Conservation (phyloP, 768 basidiomycete genomes). For the Panellus pusillus region DNA sequence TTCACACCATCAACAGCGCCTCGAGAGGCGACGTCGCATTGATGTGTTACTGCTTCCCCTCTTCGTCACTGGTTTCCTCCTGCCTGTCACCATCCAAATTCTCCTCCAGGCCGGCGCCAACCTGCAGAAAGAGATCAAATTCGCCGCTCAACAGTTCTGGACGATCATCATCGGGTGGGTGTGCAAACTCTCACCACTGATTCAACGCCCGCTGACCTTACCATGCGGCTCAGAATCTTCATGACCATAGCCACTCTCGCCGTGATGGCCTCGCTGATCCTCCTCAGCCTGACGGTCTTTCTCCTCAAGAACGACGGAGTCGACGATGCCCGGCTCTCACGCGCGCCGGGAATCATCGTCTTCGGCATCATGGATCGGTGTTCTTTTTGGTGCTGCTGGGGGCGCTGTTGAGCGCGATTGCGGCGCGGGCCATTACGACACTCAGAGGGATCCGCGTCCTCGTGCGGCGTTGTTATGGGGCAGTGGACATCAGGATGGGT, state of each 20-base stretch:
- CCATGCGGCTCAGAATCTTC: constrained; percentile 8
- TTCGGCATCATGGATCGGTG: constrained; percentile 14
- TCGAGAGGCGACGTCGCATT: constrained; percentile 25
- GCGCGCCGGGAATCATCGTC: constrained; percentile 11
- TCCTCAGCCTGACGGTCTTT: constrained; percentile 25
- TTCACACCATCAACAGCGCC: constrained; percentile 9
- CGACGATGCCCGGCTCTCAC: background rate
- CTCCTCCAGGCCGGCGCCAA: constrained; percentile 23
- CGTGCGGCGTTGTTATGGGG: constrained; percentile 6
- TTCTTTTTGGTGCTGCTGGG: constrained; percentile 4
- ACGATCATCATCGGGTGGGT: constrained; percentile 20
- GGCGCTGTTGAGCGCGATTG: constrained; percentile 7
- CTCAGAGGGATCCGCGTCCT: constrained; percentile 5
- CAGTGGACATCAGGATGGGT: constrained; percentile 3
- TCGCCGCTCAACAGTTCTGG: constrained; percentile 27
- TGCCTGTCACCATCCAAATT: constrained; percentile 24
- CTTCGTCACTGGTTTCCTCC: constrained; percentile 27
- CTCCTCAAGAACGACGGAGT: constrained; percentile 13
- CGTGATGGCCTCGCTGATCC: constrained; percentile 22
- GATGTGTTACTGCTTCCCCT: constrained; percentile 30
- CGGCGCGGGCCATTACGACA: constrained; percentile 6
- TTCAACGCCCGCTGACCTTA: background rate
- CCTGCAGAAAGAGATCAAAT: constrained; percentile 21
- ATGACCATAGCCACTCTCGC: constrained; percentile 17
- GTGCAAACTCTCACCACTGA: background rate